phyloP scores from a whole-genome alignment of 176 grass and related monocot species.

The Stipa capillata region DNA sequence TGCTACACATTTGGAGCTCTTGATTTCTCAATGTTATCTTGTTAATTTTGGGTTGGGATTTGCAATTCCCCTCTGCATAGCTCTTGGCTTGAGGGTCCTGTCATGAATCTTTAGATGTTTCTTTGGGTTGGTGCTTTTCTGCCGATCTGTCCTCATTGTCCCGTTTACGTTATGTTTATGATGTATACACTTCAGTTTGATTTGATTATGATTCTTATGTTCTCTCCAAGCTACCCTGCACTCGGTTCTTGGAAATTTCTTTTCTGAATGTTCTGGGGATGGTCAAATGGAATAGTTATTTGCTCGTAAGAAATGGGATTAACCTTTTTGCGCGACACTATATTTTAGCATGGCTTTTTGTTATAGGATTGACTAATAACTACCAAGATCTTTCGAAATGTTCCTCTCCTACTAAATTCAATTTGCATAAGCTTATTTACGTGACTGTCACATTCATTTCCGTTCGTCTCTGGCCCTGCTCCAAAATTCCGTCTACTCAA shows the following conservation, averaged over 20 bases:
- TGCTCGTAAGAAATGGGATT: no score
- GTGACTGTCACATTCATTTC: background rate
- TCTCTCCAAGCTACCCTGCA: background rate
- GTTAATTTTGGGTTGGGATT: background rate
- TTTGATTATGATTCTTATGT: background rate
- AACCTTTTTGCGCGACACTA: background rate
- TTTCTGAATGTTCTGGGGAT: background rate
- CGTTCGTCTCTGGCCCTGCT: background rate
- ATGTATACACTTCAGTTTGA: background rate
- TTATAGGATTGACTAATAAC: background rate
- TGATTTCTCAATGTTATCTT: background rate
- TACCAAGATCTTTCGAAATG: background rate
- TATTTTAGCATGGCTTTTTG: no score
- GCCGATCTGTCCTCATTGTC: background rate
- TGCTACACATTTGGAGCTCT: background rate
- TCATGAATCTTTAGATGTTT: conserved; percentile 18
- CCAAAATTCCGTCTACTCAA: background rate
- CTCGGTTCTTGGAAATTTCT: background rate
- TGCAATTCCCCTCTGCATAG: background rate
- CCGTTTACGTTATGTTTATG: no score
- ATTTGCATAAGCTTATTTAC: background rate
- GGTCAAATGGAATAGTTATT: no score
- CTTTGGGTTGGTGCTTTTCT: background rate
- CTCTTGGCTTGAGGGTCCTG: background rate
- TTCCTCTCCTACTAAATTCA: background rate